A percentile compares a stretch with the other conserved stretches of the same genome.
Conservation (phyloP, 2,329 filamentous ascomycete species). For the Sclerotinia trifoliorum region DNA sequence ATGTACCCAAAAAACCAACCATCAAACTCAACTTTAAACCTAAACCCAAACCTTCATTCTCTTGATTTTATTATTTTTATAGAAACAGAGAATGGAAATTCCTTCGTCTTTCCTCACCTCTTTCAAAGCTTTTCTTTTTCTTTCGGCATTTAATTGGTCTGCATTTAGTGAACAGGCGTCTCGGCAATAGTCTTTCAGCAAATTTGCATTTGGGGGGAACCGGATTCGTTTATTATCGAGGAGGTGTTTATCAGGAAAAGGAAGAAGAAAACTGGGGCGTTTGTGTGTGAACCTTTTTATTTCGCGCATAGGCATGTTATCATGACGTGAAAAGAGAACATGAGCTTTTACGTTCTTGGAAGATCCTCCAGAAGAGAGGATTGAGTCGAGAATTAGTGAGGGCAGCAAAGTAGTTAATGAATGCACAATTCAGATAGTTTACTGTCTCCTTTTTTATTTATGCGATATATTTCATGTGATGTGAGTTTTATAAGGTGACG, state of each 20-base stretch:
- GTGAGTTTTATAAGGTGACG: neutral
- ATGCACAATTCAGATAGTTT: neutral
- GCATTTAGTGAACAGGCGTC: conserved; percentile 38
- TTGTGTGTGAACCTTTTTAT: neutral
- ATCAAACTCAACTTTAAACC: conserved; percentile 26
- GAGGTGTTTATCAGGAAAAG: neutral
- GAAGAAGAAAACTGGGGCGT: conserved; percentile 3
- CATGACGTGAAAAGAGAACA: neutral
- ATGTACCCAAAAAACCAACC: conserved; percentile 15
- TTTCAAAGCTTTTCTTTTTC: neutral
- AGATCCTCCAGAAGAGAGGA: neutral
- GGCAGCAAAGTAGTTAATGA: neutral
- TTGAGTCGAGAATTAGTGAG: neutral
- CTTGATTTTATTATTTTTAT: conserved; percentile 13
- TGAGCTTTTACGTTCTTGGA: neutral
- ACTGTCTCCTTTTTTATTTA: neutral
- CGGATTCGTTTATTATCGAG: neutral
- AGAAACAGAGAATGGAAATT: neutral
- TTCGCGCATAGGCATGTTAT: neutral
- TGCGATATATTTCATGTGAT: neutral
- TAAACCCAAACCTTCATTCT: conserved; percentile 19
- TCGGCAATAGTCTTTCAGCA: conserved; percentile 13
- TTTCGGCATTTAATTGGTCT: conserved; percentile 21
- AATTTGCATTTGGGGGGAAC: conserved; percentile 2
- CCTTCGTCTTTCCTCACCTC: neutral